These are phyloP conservation scores for Venustampulla echinocandica DNA, from an alignment of 495 filamentous ascomycete genomes.

Conservation along the genomic window DNA sequence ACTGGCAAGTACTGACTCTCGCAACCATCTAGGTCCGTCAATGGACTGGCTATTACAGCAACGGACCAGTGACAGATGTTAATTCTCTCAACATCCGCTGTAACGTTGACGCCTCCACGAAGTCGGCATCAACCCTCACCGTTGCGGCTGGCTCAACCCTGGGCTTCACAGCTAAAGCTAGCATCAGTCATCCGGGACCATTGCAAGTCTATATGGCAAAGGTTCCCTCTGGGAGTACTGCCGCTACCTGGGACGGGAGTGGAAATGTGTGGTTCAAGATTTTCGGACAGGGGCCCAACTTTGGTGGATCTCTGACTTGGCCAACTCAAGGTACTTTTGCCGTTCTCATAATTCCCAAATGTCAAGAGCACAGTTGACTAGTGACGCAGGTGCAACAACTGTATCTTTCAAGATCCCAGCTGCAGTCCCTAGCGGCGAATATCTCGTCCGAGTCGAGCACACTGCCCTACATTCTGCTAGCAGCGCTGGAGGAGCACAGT, in stretches of 20 bases:
- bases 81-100: background rate
- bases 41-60: background rate
- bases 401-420: conserved; percentile 40
- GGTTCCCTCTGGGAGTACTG: conserved; percentile 37
- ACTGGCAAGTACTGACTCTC: background rate
- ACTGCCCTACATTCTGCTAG: conserved; percentile 48
- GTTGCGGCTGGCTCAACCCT: conserved; percentile 39
- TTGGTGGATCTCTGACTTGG: conserved; percentile 34
- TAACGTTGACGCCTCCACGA: background rate
- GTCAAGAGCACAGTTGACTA: background rate
- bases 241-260: conserved; percentile 38
- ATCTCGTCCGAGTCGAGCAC: conserved; percentile 46
- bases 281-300: conserved; percentile 35
- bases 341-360: background rate
- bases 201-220: conserved; percentile 47
- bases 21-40: conserved; percentile 1
- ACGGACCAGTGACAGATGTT: conserved; percentile 4
- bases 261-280: conserved; percentile 47
- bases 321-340: conserved; percentile 30
- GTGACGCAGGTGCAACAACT: conserved; percentile 21
- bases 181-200: conserved; percentile 23
- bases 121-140: conserved; percentile 27
- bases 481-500: conserved; percentile 37
- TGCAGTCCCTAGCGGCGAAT: conserved; percentile 40
- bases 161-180: conserved; percentile 1